Evolutionary conservation across 2,329 filamentous ascomycete species (phyloP), one percentile per base, ranked within the genome.

Genomic region (Nigrospora osmanthi): DNA sequence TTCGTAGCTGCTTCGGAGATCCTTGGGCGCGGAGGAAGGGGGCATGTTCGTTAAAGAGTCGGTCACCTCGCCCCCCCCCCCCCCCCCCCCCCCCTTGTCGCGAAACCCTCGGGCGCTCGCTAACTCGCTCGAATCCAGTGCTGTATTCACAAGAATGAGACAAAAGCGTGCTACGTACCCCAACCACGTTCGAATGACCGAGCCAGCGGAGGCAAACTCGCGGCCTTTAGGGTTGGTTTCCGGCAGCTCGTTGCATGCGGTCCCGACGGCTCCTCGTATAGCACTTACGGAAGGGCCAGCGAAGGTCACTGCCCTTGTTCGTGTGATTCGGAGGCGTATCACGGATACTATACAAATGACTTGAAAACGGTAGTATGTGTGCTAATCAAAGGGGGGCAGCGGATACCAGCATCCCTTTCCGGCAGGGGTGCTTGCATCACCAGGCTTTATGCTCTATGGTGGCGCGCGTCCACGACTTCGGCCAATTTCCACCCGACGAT

Each of bases 71-170:
- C 13, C 17, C 28, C n/a, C 39, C 6, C 33, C 12, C 12, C 39
- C n/a, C 34, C 9, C 4, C 28, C 28, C 39, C 23, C 14, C 34
- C 14, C n/a, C n/a, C n/a, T n/a, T 14, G 13, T n/a, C 11, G 23
- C 23, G 9, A 28, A 28, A 28, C 23, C 23, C 7, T 12, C n/a
- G 15, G 17, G 12, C 31, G 13, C 23, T 23, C 13, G 40, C 40
- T 42, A 35, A 42, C 15, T 15, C 14, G 33, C 6, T 16, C 33
- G 40, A 42, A 16, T 16, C 32, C 40, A 42, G 40, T 42, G 19
- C 40, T 34, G 19, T 31, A 35, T 11, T 35, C 40, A n/a, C n/a
- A 40, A 17, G 38, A 52, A 36, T 47, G 46, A 46, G 41, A 49
- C 42, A 46, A 34, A 40, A 33, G 44, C 14, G 35, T 46, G 38